Evolutionary conservation across 768 basidiomycete genomes (phyloP), one percentile per base, ranked within the genome.

Genomic region (Auricularia sp.): DNA sequence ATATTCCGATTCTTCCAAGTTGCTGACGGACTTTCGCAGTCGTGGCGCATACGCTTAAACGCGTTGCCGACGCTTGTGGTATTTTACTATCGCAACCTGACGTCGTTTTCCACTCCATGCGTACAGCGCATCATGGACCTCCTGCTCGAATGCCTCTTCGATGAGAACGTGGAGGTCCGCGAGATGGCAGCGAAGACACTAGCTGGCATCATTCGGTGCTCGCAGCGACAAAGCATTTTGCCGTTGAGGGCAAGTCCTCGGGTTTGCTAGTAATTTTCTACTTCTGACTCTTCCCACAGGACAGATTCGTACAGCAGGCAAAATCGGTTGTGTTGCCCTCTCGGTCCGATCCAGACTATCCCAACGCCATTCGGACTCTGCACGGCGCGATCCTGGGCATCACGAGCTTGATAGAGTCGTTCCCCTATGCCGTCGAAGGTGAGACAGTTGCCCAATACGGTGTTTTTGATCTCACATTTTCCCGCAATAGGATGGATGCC

Each of bases 101-200:
- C 93, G 65, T 83, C 86, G 63, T 84, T 95, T 60, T 84, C 90
- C 43, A 81, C 86, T 60, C 75, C 80, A 21, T 84, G 84, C 43
- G 82, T 91, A 58, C 79, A 82, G 35, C 84, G 81, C 69, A 84
- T 93, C 66, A 87, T 93, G 85, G 91, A 92, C 65, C 85, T 91
- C 36, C 78, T 95, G 62, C 79, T 93, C 16, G 87, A 88, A 63
- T 95, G 93, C 73, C 77, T 97, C 62, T 80, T 84, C 10, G 93
- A 97, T 72, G 91, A 92, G 72, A 95, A 94, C 70, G 87, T 93
- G 54, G 93, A 97, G 76, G 93, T 97, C 47, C 83, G 93, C 67
- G 90, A 93, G 73, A 93, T 90, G 84, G 90, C 91, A 29, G 90
- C 91, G 3, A 87, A 87, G 76, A 87, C 87, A 51, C 77, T 97